A percentile compares a stretch with the other conserved stretches of the same genome.
phyloP scores from a whole-genome alignment of 192 early-diverging fungal genomes.

The Coemansia sp. region DNA sequence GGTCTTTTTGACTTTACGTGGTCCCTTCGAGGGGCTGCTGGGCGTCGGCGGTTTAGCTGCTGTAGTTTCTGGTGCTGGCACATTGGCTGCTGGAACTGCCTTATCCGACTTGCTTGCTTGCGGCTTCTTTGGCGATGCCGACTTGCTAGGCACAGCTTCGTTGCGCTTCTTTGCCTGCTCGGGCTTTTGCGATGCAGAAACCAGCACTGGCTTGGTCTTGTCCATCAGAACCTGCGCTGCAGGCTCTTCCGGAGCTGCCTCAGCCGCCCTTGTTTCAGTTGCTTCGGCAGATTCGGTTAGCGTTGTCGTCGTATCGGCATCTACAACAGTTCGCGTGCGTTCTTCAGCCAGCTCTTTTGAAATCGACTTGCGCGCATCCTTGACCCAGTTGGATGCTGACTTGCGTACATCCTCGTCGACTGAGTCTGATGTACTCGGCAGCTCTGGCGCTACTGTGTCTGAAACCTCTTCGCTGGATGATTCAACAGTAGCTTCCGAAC shows the following conservation, averaged over 20 bases:
- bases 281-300: background rate
- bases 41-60: background rate
- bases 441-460: constrained; percentile 2
- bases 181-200: background rate
- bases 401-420: constrained; percentile 46
- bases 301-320: constrained; percentile 7
- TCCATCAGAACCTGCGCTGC: constrained; percentile 10
- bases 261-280: background rate
- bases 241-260: constrained; percentile 13
- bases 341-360: constrained; percentile 51
- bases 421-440: background rate
- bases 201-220: constrained; percentile 5
- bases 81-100: constrained; percentile 13
- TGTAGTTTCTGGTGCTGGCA: constrained; percentile 12
- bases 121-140: constrained; percentile 5
- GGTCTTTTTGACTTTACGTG: constrained; percentile 44
- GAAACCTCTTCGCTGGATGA: background rate
- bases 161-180: constrained; percentile 11
- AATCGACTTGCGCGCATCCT: constrained; percentile 49
- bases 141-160: constrained; percentile 4
- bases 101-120: constrained; percentile 9
- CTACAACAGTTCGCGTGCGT: constrained; percentile 22
- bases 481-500: background rate
- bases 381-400: constrained; percentile 50
- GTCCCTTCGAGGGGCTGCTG: constrained; percentile 16